Conservation (phyloP, 306 rosid genomes). For the Vicia faba region DNA sequence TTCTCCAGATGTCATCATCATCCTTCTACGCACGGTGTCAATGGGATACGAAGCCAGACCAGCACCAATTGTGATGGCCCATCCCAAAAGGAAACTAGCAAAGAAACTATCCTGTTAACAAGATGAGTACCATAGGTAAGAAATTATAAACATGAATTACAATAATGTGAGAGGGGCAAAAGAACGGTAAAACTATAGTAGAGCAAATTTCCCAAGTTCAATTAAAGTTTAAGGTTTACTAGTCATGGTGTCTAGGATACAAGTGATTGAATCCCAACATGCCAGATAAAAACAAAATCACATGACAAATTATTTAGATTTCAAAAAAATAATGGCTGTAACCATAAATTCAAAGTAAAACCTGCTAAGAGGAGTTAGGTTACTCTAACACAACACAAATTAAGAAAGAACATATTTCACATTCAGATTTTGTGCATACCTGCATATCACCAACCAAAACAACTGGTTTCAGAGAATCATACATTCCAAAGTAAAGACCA, state of each 20-base stretch:
- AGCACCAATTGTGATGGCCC: conserved; percentile 89
- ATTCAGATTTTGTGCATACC: conserved; percentile 49
- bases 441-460: conserved; percentile 70
- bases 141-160: conserved; percentile 12
- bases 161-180: not conserved
- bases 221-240: not conserved
- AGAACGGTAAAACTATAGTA: not conserved
- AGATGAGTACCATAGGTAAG: conserved; percentile 24
- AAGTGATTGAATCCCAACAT: conserved; percentile 7
- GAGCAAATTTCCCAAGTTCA: conserved; percentile 3
- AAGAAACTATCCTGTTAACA: conserved; percentile 81
- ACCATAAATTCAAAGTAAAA: not conserved
- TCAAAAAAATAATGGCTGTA: not conserved
- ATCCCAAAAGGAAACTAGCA: conserved; percentile 87
- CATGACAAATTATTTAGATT: not conserved
- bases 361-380: not conserved
- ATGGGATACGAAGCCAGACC: conserved; percentile 85
- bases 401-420: not conserved
- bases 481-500: conserved; percentile 91
- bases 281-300: not conserved
- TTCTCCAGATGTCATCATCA: conserved; percentile 99
- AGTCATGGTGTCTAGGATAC: not conserved
- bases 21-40: conserved; percentile 89
- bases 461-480: conserved; percentile 86
- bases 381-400: not conserved